Evolutionary conservation across 768 basidiomycete species (phyloP), one percentile per base, ranked within the genome.

Genomic region (Kondoa malvinella): DNA sequence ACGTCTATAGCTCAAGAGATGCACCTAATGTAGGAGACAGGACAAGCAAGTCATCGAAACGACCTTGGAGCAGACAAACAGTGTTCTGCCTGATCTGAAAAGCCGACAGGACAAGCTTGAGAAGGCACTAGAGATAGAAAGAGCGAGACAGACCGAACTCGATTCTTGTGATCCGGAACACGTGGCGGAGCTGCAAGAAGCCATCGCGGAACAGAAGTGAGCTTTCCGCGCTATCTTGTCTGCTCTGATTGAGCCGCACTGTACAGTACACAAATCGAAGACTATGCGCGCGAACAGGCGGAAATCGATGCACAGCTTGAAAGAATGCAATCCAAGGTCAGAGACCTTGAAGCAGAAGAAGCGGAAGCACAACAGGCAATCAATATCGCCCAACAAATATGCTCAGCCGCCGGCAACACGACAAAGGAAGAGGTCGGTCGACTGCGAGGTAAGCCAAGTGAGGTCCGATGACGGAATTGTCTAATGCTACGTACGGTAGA

Each of bases 191-290:
- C 63, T 74, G 2, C 70, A 69, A 14, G 72, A 63, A 4, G 73
- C 64, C n/a, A 71, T 70, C 50, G 73, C 68, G 17, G 75, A 75
- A 65, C 73, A 74, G 64, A 70, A 72, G 71, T 72, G 34, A 25
- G 73, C 59, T 57, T 26, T n/a, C 0, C 3, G 8, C 25, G 56
- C 3, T 8, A 4, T 29, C 34, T 27, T 56, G 8, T 3, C 30
- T n/a, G 3, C 25, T 34, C 29, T 21, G 1, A 34, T 27, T 16
- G 21, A n/a, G 21, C 1, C 32, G 30, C 32, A 34, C 34, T 27
- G 17, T 2, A 30, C 66, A 70, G 69, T 32, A 58, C 67, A 2
- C 65, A 68, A 61, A 56, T 72, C 26, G 64, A 70, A 34, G 58
- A 67, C n/a, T 71, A 64, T 58, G 60, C 56, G 32, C 65, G 63